Evolutionary conservation across 345 rosid species (phyloP), one percentile per base, ranked within the genome.

Genomic region (Lenwebbia sp.): DNA sequence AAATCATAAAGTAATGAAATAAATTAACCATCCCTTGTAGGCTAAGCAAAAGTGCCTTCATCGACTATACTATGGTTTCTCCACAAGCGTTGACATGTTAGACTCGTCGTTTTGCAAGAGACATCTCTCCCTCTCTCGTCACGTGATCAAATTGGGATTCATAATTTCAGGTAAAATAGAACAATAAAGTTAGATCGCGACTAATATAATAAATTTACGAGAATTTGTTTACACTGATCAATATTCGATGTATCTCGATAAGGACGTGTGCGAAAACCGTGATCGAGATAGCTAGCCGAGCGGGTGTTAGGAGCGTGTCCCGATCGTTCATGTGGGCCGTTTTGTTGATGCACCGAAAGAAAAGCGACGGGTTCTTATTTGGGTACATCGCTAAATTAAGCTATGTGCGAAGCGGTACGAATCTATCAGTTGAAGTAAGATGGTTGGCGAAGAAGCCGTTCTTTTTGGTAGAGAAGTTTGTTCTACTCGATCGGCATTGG

Each of bases 201-300:
- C 7, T 37, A 9, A 14, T 10, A 70, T 19, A 70, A 37, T 19
- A 37, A 53, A 4, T 5, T 50, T 50, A 50, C 14, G 52, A 11
- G 13, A 50, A 11, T 11, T 50, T 11, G 12, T 1, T 2, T 14
- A 5, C 23, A 3, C 3, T 0, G 0, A 70, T 70, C 47, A 19
- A 70, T 37, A 2, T 19, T 37, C 13, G 0, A 70, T 1, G 41
- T 15, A 7, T 17, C 54, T 53, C 1, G 7, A 53, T 15, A 3
- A 53, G 0, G 54, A 5, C 22, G 7, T 14, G 54, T 15, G 37
- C 0, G 0, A 7, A 14, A 15, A 15, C 2, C 22, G 9, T 30
- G 19, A 30, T 62, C 75, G 8, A 30, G 5, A 4, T 70, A 70
- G 78, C 26, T 17, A 17, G 76, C 11, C 5, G 44, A 65, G 76